phyloP scores from a whole-genome alignment of 768 basidiomycete species.

The Neoboletus brunneissimus region DNA sequence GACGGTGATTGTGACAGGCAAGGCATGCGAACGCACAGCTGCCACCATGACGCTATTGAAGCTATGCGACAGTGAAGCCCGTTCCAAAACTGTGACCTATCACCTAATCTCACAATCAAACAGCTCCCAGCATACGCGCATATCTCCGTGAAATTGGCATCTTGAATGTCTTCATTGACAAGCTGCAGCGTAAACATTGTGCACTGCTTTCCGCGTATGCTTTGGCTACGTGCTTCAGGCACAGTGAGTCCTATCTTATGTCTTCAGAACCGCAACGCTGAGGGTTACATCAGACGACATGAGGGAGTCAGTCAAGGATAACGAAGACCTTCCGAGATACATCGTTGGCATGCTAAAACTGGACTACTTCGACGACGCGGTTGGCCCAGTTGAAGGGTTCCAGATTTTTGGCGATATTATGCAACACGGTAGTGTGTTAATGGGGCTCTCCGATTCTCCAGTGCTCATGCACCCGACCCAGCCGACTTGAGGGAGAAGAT shows the following conservation, averaged over 20 bases:
- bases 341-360: constrained; percentile 3
- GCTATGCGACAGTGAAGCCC: not conserved
- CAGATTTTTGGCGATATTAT: constrained; percentile 3
- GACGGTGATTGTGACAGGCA: not conserved
- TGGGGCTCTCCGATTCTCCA: no score
- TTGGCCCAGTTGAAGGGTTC: constrained; percentile 4
- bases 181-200: not conserved
- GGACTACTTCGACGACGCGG: constrained; percentile 4
- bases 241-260: not conserved
- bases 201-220: not conserved
- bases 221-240: not conserved
- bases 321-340: not conserved
- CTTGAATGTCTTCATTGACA: not conserved
- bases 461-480: not conserved
- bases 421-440: not conserved
- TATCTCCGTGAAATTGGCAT: not conserved
- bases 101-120: not conserved
- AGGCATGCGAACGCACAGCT: not conserved
- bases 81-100: not conserved
- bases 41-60: not conserved
- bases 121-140: not conserved
- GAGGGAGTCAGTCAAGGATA: not conserved
- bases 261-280: not conserved
- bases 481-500: constrained; percentile 2
- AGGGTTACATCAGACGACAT: not conserved